These are phyloP conservation scores for Gillenia trifoliata DNA, from an alignment of 306 rosid species.

Conservation along the genomic window DNA sequence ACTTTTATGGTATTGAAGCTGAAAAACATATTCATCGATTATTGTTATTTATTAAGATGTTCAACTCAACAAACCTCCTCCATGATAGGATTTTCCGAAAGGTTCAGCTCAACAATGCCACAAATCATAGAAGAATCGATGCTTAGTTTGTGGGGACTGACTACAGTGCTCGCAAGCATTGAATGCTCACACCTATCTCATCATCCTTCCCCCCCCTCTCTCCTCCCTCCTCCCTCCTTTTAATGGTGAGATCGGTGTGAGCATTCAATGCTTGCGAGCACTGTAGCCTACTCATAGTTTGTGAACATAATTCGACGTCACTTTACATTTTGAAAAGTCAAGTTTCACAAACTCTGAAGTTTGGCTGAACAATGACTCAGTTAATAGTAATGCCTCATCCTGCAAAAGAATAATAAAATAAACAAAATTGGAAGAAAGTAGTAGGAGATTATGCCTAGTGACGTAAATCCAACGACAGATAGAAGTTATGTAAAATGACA, in stretches of 20 bases:
- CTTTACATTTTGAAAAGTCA: slow-evolving; percentile 72
- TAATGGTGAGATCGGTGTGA: no score
- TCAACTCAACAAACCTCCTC: slow-evolving; percentile 62
- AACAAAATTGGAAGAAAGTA: slow-evolving; percentile 18
- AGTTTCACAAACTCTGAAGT: slow-evolving; percentile 61
- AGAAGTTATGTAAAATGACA: slow-evolving; percentile 5
- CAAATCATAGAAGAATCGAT: slow-evolving; percentile 28
- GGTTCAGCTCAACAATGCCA: slow-evolving; percentile 68
- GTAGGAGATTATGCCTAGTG: slow-evolving; percentile 15
- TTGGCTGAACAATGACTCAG: slow-evolving; percentile 52
- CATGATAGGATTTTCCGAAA: slow-evolving; percentile 69
- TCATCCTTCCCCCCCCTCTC: no score
- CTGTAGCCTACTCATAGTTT: no score
- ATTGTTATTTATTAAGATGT: no score
- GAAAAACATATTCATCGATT: not conserved
- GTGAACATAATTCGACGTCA: slow-evolving; percentile 43
- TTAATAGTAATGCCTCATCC: slow-evolving; percentile 59
- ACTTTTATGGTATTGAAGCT: not conserved
- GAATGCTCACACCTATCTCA: no score
- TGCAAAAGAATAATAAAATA: slow-evolving; percentile 31
- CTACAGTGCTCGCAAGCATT: no score
- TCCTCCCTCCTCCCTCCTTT: no score
- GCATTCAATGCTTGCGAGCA: no score
- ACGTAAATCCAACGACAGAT: slow-evolving; percentile 12
- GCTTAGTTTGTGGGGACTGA: no score